Base-by-base conservation (phyloP, 129 eudicot species). In the Logfia minima region DNA sequence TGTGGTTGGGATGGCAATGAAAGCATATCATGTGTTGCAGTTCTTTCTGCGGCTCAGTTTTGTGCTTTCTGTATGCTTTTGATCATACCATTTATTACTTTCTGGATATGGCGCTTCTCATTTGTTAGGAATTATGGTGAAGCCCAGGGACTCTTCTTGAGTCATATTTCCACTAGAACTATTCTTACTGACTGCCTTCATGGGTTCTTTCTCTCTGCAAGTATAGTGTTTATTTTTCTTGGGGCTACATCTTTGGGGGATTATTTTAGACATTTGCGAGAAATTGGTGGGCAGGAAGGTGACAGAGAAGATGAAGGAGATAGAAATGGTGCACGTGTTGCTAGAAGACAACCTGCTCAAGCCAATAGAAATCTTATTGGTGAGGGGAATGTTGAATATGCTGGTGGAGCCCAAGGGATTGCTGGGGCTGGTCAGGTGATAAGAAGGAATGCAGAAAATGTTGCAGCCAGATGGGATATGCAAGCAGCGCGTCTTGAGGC, bases 401-500 rank as follows among this genome's bases (percentile, higher is more conserved):
- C n/a, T 84, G 91, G 67, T 86, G 89, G 90, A 66, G 98, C 84
- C 52, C 98, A 88, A 78, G 98, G 91, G 53, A 86, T 88, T 85
- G 97, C 80, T 88, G 98, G 92, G 65, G 97, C 98, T 63, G 98
- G 96, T 82, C 96, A 90, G 80, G 51, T 93, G 48, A 93, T 88
- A 9, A 83, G 98, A 77, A 84, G 98, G 74, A 90, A 90, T 79
- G 98, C 98, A 56, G 98, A 93, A 82, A 85, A 93, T 79, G 96
- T 93, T 85, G 98, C 96, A 26, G 98, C 96, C 43, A 79, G 92
- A 55, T 93, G 95, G 97, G 98, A 93, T 82, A 87, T 89, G 88
- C 98, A 90, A 83, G 98, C 97, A 43, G 98, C 98, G 74, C 95
- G 97, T 34, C 96, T 93, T 69, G 98, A 93, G 77, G 98, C 91